Conservation (phyloP, 1,139 yeast genomes). For the Debaryomycetaceae sp. region DNA sequence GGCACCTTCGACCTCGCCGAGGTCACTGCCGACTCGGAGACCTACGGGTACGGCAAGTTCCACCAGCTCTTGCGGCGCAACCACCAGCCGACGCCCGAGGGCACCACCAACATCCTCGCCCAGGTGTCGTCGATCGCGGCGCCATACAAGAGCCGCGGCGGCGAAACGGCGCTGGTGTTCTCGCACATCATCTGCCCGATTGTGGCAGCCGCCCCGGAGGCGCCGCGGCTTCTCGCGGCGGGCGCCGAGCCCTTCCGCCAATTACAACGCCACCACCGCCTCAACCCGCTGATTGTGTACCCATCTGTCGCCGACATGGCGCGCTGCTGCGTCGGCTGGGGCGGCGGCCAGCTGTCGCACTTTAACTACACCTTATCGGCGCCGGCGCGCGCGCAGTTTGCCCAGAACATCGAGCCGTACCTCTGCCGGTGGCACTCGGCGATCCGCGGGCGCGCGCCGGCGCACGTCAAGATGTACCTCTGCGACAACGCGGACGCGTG, state of each 20-base stretch:
- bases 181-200: slow-evolving; percentile 53
- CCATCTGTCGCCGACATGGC: slow-evolving; percentile 53
- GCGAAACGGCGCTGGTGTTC: slow-evolving; percentile 42
- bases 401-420: slow-evolving; percentile 33
- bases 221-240: slow-evolving; percentile 9
- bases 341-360: slow-evolving; percentile 55
- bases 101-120: slow-evolving; percentile 34
- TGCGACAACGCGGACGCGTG: slow-evolving; percentile 48
- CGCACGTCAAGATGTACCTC: slow-evolving; percentile 38
- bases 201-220: slow-evolving; percentile 12
- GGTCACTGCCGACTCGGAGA: slow-evolving; percentile 14
- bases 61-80: slow-evolving; percentile 34
- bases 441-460: slow-evolving; percentile 28
- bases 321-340: slow-evolving; percentile 38
- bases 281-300: slow-evolving; percentile 46
- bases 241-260: slow-evolving; percentile 13
- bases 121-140: slow-evolving; percentile 62
- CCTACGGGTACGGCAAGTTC: slow-evolving; percentile 53
- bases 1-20: slow-evolving; percentile 24
- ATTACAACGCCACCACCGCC: slow-evolving; percentile 31
- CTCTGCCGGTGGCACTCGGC: slow-evolving; percentile 26
- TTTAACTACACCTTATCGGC: slow-evolving; percentile 31
- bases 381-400: slow-evolving; percentile 22
- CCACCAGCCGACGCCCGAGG: slow-evolving; percentile 21
- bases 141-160: slow-evolving; percentile 35